Evolutionary conservation across 495 filamentous ascomycete genomes (phyloP).

Genomic region (Stereocaulon alpinum): DNA sequence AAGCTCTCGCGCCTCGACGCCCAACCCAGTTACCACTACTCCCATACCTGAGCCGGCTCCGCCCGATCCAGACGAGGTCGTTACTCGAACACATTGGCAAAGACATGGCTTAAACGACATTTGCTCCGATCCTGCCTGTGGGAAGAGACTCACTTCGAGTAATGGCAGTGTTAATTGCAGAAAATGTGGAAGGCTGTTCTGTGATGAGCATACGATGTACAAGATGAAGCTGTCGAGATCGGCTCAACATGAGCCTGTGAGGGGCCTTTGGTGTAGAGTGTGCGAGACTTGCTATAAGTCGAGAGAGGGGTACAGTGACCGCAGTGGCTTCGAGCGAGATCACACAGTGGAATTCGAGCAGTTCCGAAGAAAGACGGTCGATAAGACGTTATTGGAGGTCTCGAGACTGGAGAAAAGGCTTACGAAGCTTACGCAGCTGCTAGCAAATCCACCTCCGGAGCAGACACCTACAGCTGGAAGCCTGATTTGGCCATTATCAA

Average conservation of each 20-base stretch:
- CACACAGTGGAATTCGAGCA: constrained; percentile 58
- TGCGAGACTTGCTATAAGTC: constrained; percentile 98
- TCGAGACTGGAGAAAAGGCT: constrained; percentile 83
- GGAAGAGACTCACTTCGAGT: constrained; percentile 61
- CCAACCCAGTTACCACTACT: constrained; percentile 12
- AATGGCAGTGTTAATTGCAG: constrained; percentile 86
- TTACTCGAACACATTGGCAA: constrained; percentile 86
- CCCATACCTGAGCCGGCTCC: constrained; percentile 31
- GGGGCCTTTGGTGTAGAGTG: constrained; percentile 87
- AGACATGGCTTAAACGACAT: constrained; percentile 55
- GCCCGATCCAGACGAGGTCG: constrained; percentile 80
- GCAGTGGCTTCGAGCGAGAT: constrained; percentile 56
- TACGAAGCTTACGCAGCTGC: constrained; percentile 76
- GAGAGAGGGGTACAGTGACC: constrained; percentile 89
- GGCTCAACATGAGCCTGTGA: constrained; percentile 81
- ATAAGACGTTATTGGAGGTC: constrained; percentile 74
- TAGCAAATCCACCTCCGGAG: constrained; percentile 60
- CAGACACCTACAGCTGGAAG: constrained; percentile 37
- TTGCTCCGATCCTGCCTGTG: constrained; percentile 83
- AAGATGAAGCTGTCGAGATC: constrained; percentile 94
- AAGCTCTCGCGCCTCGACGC: constrained; percentile 28
- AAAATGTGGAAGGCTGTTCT: constrained; percentile 86
- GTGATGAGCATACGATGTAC: constrained; percentile 98
- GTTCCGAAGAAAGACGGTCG: constrained; percentile 64
- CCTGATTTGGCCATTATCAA: constrained; percentile 47